Conservation (phyloP, 306 rosid species). For the Betula pendula region DNA sequence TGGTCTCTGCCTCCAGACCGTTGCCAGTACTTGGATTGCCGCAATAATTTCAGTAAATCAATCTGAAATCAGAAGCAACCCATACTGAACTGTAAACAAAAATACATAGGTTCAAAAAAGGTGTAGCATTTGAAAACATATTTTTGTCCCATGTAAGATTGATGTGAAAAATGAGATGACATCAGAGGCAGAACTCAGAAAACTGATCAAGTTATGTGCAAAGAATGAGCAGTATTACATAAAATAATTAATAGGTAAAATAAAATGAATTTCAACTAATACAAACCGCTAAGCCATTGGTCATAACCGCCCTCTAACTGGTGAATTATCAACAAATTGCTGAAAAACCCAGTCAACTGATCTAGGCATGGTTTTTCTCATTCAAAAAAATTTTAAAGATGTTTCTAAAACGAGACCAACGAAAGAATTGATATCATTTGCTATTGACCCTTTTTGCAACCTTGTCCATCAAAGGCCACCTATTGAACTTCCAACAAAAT, state of each 20-base stretch:
- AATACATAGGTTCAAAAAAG: neutral
- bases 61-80: slow-evolving; percentile 53
- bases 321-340: slow-evolving; percentile 6
- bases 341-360: neutral
- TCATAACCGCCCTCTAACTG: neutral
- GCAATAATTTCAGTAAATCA: slow-evolving; percentile 64
- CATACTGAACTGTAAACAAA: slow-evolving; percentile 22
- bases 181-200: neutral
- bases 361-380: neutral
- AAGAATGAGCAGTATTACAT: neutral
- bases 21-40: slow-evolving; percentile 75
- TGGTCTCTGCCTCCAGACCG: slow-evolving; percentile 89
- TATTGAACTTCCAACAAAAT: neutral
- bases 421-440: neutral
- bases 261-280: neutral
- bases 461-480: neutral
- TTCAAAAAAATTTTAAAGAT: neutral
- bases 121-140: neutral
- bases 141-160: neutral
- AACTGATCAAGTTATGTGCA: neutral
- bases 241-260: neutral
- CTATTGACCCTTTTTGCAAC: neutral
- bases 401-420: neutral
- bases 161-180: neutral
- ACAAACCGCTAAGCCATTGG: neutral